Percentiles rank a stretch among this genome's conserved stretches.
Evolutionary conservation across 352 stramenopile species (phyloP).

Genomic region (Globisporangium recalcitrans): DNA sequence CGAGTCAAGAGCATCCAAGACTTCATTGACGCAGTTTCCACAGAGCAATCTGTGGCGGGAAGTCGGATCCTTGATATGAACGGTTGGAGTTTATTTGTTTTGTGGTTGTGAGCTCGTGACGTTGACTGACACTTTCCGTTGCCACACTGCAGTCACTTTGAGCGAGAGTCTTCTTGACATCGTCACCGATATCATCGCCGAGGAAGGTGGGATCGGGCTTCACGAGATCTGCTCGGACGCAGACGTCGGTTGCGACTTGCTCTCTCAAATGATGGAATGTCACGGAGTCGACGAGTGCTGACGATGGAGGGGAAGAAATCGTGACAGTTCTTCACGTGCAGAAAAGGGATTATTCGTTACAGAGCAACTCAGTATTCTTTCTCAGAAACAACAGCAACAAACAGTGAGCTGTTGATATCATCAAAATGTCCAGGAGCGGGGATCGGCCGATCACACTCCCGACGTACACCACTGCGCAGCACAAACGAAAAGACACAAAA

Average conservation of each 20-base stretch:
- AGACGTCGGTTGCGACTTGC: conserved; percentile 11
- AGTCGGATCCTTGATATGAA: conserved; percentile 15
- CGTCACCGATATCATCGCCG: conserved; percentile 18
- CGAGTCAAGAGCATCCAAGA: conserved; percentile 15
- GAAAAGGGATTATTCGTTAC: conserved; percentile 21
- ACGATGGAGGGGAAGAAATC: not conserved
- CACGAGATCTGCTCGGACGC: conserved; percentile 8
- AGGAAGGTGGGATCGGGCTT: conserved; percentile 17
- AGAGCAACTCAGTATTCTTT: conserved; percentile 9
- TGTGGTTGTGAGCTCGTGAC: not conserved
- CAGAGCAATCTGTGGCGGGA: not conserved
- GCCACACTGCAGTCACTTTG: conserved; percentile 9
- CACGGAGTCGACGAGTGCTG: conserved; percentile 9
- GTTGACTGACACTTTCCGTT: not conserved
- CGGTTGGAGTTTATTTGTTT: conserved; percentile 2
- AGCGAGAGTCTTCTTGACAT: conserved; percentile 20
- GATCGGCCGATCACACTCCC: conserved; percentile 5
- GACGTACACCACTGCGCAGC: conserved; percentile 21
- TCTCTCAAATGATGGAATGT: conserved; percentile 10
- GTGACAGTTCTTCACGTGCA: conserved; percentile 7
- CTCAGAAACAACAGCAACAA: conserved; percentile 4
- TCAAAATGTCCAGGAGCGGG: not conserved
- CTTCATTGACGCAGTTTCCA: conserved; percentile 12
- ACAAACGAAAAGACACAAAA: conserved; percentile 7
- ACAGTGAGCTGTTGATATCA: conserved; percentile 3